Evolutionary conservation across 139 green algal species (phyloP).

Genomic region (Volvox africanus): DNA sequence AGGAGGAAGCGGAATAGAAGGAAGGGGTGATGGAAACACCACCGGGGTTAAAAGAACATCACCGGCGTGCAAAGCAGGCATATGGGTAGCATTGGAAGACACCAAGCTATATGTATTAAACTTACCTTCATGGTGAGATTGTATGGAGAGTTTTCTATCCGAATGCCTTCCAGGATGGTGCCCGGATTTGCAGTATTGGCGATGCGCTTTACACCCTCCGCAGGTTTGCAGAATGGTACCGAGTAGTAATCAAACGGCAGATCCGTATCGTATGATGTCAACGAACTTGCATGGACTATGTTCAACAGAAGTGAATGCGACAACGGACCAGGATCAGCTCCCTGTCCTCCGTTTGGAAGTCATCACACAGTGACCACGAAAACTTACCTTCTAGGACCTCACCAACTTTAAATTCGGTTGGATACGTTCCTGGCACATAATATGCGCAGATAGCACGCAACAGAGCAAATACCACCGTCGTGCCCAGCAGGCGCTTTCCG

Average conservation of each 20-base stretch:
- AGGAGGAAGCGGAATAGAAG: neutral
- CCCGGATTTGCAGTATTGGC: conserved; percentile 89
- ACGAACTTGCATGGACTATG: conserved; percentile 84
- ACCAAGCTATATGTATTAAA: too few species aligned
- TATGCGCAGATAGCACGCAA: conserved; percentile 56
- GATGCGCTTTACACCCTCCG: conserved; percentile 80
- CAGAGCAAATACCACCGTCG: neutral
- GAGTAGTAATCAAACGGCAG: conserved; percentile 95
- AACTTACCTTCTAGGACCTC: conserved; percentile 70
- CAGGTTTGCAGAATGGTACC: conserved; percentile 94
- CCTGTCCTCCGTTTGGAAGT: neutral
- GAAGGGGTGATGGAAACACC: too few species aligned
- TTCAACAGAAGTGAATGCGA: neutral
- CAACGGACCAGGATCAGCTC: neutral
- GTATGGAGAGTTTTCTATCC: conserved; percentile 93
- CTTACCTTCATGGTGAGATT: conserved; percentile 89
- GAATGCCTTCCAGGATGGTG: conserved; percentile 91
- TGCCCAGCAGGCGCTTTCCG: neutral
- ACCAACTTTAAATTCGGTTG: conserved; percentile 75
- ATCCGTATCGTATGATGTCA: conserved; percentile 93
- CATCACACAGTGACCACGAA: neutral
- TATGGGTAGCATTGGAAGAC: too few species aligned
- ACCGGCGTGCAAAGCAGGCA: too few species aligned
- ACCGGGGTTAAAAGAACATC: too few species aligned
- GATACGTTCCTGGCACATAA: conserved; percentile 88